Percentiles rank a stretch among this genome's conserved stretches.
Conservation (phyloP, 768 basidiomycete genomes). For the Sporobolomyces pararoseus region DNA sequence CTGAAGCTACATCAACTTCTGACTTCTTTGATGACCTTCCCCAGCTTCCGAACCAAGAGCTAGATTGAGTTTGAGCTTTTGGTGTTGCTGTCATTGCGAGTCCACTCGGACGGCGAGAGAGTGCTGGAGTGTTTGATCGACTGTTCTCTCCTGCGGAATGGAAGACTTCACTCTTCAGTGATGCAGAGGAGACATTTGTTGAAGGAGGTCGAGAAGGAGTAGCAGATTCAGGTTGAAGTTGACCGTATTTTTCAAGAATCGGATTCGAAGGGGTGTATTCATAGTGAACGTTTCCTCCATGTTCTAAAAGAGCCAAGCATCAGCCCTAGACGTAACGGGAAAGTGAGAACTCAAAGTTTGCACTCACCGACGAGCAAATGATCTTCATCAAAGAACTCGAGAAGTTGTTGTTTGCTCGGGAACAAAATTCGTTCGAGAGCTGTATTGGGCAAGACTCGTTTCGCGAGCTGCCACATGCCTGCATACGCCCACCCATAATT, state of each 20-base stretch:
- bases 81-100: slow-evolving; percentile 17
- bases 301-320: slow-evolving; percentile 15
- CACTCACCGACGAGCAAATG: slow-evolving; percentile 37
- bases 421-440: slow-evolving; percentile 46
- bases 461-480: slow-evolving; percentile 45
- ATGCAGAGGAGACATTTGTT: slow-evolving; percentile 20
- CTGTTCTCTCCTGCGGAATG: slow-evolving; percentile 19
- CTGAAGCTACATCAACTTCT: neutral
- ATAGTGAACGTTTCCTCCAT: slow-evolving; percentile 41
- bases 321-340: neutral
- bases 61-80: neutral
- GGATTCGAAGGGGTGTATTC: slow-evolving; percentile 38
- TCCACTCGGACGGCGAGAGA: slow-evolving; percentile 14
- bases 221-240: slow-evolving; percentile 7
- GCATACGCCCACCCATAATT: slow-evolving; percentile 45
- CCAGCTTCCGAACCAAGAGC: neutral
- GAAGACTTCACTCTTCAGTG: slow-evolving; percentile 24
- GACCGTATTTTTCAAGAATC: slow-evolving; percentile 38
- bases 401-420: slow-evolving; percentile 38
- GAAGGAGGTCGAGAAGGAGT: slow-evolving; percentile 9
- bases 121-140: slow-evolving; percentile 17
- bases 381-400: slow-evolving; percentile 43
- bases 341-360: neutral
- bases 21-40: neutral
- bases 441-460: slow-evolving; percentile 43